phyloP scores from a whole-genome alignment of 352 stramenopile species.

The Phytophthora pistaciae region DNA sequence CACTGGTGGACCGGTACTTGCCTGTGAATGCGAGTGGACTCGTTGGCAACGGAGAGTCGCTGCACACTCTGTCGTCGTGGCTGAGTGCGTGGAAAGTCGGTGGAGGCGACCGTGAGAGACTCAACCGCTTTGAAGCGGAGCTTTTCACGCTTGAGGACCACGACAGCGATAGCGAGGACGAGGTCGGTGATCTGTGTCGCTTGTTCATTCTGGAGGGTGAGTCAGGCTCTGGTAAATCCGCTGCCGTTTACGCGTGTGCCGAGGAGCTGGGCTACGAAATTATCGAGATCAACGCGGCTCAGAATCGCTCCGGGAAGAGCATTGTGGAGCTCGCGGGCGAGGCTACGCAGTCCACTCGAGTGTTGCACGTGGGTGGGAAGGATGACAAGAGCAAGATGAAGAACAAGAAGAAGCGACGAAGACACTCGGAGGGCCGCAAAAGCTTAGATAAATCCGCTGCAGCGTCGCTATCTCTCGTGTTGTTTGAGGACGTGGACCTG shows the following conservation, averaged over 20 bases:
- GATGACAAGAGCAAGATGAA: constrained; percentile 58
- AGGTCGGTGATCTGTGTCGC: constrained; percentile 66
- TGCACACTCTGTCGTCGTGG: constrained; percentile 79
- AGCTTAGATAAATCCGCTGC: constrained; percentile 46
- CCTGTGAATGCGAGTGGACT: constrained; percentile 66
- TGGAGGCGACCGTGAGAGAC: constrained; percentile 49
- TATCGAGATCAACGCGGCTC: constrained; percentile 87
- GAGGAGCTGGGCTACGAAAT: constrained; percentile 86
- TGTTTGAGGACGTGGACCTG: constrained; percentile 87
- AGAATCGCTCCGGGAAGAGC: constrained; percentile 74
- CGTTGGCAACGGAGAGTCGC: constrained; percentile 69
- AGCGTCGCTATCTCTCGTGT: constrained; percentile 77
- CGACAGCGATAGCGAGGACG: constrained; percentile 62
- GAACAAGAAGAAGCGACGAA: constrained; percentile 53
- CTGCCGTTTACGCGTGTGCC: constrained; percentile 81
- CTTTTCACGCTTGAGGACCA: constrained; percentile 75
- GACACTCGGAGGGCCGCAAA: constrained; percentile 36
- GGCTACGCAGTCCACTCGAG: constrained; percentile 84
- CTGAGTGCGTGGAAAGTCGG: constrained; percentile 78
- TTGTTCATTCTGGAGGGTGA: constrained; percentile 83
- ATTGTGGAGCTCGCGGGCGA: constrained; percentile 84
- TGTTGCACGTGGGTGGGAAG: constrained; percentile 60
- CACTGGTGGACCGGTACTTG: constrained; percentile 73
- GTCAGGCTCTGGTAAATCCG: constrained; percentile 78
- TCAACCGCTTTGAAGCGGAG: constrained; percentile 65